A percentile compares a stretch with the other conserved stretches of the same genome.
phyloP scores from a whole-genome alignment of 495 filamentous ascomycete genomes.

The Talaromyces liani region DNA sequence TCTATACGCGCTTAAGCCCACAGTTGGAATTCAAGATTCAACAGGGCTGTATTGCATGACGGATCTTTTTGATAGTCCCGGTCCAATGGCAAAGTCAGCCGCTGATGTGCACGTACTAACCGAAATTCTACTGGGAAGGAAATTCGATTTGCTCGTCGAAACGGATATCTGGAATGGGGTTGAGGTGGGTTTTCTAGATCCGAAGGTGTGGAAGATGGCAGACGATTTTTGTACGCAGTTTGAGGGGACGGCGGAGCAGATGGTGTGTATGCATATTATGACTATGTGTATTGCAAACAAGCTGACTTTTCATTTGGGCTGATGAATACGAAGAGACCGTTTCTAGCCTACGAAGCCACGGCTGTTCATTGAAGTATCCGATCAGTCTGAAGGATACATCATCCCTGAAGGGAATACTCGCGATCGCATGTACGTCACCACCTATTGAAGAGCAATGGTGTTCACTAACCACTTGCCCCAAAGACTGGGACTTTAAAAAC shows the following conservation, averaged over 20 bases:
- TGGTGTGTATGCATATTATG: background rate
- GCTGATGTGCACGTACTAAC: background rate
- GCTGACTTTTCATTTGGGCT: background rate
- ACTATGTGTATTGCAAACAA: background rate
- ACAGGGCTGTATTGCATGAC: constrained; percentile 25
- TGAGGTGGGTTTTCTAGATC: background rate
- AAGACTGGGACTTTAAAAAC: background rate
- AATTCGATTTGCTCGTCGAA: background rate
- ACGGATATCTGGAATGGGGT: background rate
- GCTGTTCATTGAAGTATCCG: background rate
- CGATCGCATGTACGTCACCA: background rate
- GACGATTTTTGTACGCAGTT: background rate
- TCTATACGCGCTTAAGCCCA: constrained; percentile 34
- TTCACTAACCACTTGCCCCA: too few relatives aligned
- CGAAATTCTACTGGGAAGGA: background rate
- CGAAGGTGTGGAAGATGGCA: background rate
- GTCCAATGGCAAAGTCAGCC: constrained; percentile 24
- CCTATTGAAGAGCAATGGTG: background rate
- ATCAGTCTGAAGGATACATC: background rate
- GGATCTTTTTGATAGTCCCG: constrained; percentile 20
- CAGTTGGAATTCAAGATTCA: constrained; percentile 19
- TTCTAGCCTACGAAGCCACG: background rate
- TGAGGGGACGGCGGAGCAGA: background rate
- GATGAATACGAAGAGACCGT: background rate
- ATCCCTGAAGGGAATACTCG: background rate